phyloP scores from a whole-genome alignment of 352 stramenopile species.

The Discostella stelligera region DNA sequence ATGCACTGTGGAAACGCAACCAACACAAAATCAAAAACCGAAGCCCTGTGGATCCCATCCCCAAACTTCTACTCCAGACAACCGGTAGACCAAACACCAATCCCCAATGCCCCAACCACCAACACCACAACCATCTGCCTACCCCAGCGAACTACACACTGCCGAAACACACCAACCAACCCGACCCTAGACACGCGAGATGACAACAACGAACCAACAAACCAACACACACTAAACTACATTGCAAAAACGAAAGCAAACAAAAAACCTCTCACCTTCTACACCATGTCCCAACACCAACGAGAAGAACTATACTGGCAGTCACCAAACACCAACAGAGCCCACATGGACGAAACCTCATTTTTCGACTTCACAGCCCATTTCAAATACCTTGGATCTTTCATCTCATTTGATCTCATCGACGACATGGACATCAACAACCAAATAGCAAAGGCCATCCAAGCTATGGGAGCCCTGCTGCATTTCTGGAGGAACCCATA shows the following conservation, averaged over 20 bases:
- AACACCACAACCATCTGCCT: neutral
- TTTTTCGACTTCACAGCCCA: constrained; percentile 18
- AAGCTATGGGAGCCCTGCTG: constrained; percentile 17
- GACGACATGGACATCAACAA: constrained; percentile 18
- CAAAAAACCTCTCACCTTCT: too few relatives aligned
- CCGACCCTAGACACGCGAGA: too few relatives aligned
- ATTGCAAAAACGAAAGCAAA: too few relatives aligned
- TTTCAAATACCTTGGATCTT: neutral
- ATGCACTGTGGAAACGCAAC: constrained; percentile 27
- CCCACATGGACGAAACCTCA: too few relatives aligned
- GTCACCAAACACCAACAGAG: too few relatives aligned
- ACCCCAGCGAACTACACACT: too few relatives aligned
- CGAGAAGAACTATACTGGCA: too few relatives aligned
- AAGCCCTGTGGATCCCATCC: constrained; percentile 23
- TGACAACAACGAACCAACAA: too few relatives aligned
- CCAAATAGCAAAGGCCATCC: constrained; percentile 5
- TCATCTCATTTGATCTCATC: constrained; percentile 4
- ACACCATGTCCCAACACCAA: too few relatives aligned
- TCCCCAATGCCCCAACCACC: neutral
- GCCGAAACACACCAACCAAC: too few relatives aligned
- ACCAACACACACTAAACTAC: too few relatives aligned
- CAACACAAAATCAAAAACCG: constrained; percentile 24
- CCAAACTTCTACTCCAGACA: neutral
- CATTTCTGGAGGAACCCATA: too few relatives aligned
- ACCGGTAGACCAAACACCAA: neutral